These are phyloP conservation scores for Calonectria fujianensis DNA, from an alignment of 2,329 filamentous ascomycete genomes.

Conservation along the genomic window DNA sequence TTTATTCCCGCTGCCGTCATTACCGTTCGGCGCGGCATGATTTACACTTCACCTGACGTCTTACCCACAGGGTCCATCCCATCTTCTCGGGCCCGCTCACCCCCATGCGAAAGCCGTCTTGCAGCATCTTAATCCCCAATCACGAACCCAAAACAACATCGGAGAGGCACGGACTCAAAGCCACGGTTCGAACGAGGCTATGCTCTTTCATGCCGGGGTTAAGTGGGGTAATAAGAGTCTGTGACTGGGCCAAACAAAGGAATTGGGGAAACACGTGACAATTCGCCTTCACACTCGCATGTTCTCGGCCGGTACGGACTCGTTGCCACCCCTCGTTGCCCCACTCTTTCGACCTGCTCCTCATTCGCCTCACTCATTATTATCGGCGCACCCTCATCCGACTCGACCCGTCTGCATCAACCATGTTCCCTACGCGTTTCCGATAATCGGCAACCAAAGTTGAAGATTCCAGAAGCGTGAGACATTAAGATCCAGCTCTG, in stretches of 20 bases:
- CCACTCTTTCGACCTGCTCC: neutral
- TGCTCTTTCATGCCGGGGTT: conserved; percentile 8
- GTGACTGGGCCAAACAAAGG: neutral
- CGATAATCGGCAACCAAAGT: neutral
- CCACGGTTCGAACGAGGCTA: conserved; percentile 4
- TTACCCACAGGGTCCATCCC: conserved; percentile 28
- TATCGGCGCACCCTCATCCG: neutral
- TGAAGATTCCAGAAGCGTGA: conserved; percentile 12
- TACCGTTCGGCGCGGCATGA: conserved; percentile 17
- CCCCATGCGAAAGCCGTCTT: neutral
- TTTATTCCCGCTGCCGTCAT: neutral
- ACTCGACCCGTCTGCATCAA: conserved; percentile 12
- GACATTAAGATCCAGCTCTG: conserved; percentile 14
- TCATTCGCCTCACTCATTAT: conserved; percentile 8
- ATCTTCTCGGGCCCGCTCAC: conserved; percentile 11
- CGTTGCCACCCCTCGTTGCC: neutral
- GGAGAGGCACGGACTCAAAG: conserved; percentile 18
- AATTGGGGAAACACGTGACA: conserved; percentile 4
- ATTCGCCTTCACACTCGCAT: neutral
- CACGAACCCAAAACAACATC: conserved; percentile 10
- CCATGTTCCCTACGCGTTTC: conserved; percentile 4
- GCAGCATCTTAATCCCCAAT: conserved; percentile 15
- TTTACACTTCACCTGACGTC: conserved; percentile 24
- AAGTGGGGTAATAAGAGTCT: conserved; percentile 1
- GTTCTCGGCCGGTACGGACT: neutral